Base-by-base conservation (phyloP, 2,329 filamentous ascomycete species). In the Colletotrichum tabaci region DNA sequence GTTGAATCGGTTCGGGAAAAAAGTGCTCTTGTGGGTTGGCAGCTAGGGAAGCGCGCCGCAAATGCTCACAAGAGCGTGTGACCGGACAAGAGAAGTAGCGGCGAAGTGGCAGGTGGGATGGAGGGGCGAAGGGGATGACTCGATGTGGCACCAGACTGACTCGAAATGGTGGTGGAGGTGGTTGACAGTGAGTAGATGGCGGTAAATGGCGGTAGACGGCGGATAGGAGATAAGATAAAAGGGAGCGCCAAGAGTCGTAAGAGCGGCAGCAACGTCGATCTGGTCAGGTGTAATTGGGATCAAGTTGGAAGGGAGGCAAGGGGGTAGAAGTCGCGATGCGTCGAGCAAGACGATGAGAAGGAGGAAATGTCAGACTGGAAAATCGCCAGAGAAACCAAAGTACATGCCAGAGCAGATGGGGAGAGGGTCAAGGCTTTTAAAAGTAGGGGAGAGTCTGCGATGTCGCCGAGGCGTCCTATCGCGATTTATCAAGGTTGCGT, bases 401-500 rank as follows among this genome's bases (percentile, higher is more conserved):
- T 15, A 30, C 15, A 44, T 50, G 38, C 38, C 55, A 44, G 23
- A 47, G 40, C 7, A 49, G n/a, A 23, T 13, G 26, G 61, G 53
- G 64, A 52, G 46, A 49, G 18, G 23, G 26, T 35, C 18, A 40
- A 40, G 66, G 26, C 53, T 26, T 26, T 26, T 26, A 63, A 30
- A 46, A 47, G 40, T 35, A 44, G 9, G 42, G 13, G 46, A 69
- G 60, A 12, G 53, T 15, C 35, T 56, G 67, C 38, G 61, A 69
- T 44, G 56, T 57, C 55, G 55, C 55, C 53, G 52, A 66, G 38
- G 44, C 21, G 35, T 26, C 18, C 30, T 26, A 55, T 67, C 40
- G 49, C 67, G 50, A 60, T 67, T 71, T 71, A 71, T 71, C 67
- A 71, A 67, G 67, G 64, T 71, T 67, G 49, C 64, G 47, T 42